phyloP scores from a whole-genome alignment of 768 basidiomycete species.

The Lactarius hengduanensis region DNA sequence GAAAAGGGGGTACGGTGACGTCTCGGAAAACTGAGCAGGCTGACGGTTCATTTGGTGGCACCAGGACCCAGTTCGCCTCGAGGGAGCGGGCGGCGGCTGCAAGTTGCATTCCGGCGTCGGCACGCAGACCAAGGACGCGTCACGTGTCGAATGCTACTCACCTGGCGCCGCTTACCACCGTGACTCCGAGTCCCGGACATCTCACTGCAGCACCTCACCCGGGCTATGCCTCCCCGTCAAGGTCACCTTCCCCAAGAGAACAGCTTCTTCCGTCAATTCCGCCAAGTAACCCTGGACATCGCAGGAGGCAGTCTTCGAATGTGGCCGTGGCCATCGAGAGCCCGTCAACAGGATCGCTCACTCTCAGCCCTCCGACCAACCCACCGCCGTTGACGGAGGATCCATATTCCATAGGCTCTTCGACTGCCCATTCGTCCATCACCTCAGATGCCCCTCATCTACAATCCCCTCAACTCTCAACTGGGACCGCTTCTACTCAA shows the following conservation, averaged over 20 bases:
- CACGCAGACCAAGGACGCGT: neutral
- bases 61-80: too few relatives aligned
- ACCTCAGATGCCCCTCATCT: neutral
- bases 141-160: neutral
- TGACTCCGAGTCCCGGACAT: neutral
- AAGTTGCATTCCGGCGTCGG: neutral
- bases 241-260: neutral
- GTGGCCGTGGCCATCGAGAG: too few relatives aligned
- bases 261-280: neutral
- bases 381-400: neutral
- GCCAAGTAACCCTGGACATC: neutral
- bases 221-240: neutral
- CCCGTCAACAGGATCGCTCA: too few relatives aligned
- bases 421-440: neutral
- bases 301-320: neutral
- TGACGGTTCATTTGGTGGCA: neutral
- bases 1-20: neutral
- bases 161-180: neutral
- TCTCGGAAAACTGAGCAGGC: neutral
- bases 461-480: too few relatives aligned
- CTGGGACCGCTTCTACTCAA: neutral
- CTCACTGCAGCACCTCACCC: neutral
- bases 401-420: neutral
- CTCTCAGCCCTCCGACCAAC: neutral
- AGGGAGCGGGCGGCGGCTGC: neutral